Conservation (phyloP, 148 eudicot species). For the Chenopodium quinoa region DNA sequence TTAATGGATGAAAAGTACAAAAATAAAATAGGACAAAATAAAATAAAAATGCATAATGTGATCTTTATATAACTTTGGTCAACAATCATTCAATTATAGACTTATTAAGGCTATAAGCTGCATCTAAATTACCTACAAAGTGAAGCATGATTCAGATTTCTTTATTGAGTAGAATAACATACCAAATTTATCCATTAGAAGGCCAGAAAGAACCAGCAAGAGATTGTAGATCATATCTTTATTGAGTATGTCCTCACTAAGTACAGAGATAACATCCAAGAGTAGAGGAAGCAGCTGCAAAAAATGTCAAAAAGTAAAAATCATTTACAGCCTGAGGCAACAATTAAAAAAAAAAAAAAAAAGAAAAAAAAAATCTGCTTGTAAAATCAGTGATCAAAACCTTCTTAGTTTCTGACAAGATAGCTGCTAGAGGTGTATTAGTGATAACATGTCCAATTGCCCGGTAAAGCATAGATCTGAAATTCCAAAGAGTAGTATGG, state of each 20-base stretch:
- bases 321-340: not conserved
- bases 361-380: not conserved
- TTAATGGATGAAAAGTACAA: too few species aligned
- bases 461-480: slow-evolving; percentile 70
- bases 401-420: slow-evolving; percentile 75
- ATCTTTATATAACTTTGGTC: not conserved
- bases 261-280: slow-evolving; percentile 51
- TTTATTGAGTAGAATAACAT: slow-evolving; percentile 24
- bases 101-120: not conserved
- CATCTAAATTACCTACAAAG: not conserved
- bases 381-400: slow-evolving; percentile 31
- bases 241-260: slow-evolving; percentile 57
- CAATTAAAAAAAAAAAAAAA: not conserved
- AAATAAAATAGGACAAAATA: not conserved
- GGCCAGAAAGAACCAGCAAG: slow-evolving; percentile 77
- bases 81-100: not conserved
- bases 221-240: slow-evolving; percentile 65
- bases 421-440: slow-evolving; percentile 62
- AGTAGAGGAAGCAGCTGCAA: slow-evolving; percentile 75
- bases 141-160: not conserved
- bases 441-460: slow-evolving; percentile 72
- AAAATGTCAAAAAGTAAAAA: slow-evolving; percentile 11
- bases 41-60: not conserved
- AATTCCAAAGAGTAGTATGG: slow-evolving; percentile 16
- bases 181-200: slow-evolving; percentile 72